Conservation (phyloP, 495 filamentous ascomycete species). For the Hypoxylon cercidicola region DNA sequence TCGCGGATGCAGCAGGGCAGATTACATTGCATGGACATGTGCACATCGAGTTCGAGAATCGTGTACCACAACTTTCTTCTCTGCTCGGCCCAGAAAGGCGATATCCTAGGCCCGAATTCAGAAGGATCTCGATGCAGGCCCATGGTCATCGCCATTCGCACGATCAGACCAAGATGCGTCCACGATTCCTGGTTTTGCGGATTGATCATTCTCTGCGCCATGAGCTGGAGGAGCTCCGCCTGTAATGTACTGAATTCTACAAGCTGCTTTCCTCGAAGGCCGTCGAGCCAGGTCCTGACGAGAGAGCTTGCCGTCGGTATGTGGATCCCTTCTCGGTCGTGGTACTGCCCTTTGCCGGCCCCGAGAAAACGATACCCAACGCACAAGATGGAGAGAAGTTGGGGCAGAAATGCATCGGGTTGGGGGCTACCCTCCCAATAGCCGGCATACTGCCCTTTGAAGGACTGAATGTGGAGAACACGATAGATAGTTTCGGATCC, state of each 20-base stretch:
- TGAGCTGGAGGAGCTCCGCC: constrained; percentile 50
- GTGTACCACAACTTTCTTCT: constrained; percentile 51
- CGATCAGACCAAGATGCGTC: constrained; percentile 52
- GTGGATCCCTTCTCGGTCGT: constrained; percentile 48
- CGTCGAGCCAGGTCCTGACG: constrained; percentile 52
- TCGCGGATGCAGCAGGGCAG: constrained; percentile 51
- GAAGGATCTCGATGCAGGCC: constrained; percentile 55
- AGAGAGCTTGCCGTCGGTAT: constrained; percentile 53
- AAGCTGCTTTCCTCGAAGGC: constrained; percentile 48
- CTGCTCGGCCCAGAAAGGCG: constrained; percentile 48
- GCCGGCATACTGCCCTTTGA: constrained; percentile 56
- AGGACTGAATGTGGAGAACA: constrained; percentile 58
- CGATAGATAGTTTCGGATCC: constrained; percentile 61
- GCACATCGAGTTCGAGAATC: constrained; percentile 53
- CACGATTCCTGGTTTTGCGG: constrained; percentile 49
- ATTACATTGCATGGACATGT: constrained; percentile 50
- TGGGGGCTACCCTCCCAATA: constrained; percentile 51
- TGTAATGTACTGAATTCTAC: constrained; percentile 52
- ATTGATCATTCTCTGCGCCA: constrained; percentile 49
- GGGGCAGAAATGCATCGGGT: constrained; percentile 56
- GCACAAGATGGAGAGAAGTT: constrained; percentile 50
- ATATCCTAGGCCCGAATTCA: constrained; percentile 47
- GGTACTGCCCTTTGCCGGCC: constrained; percentile 43
- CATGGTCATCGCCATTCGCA: constrained; percentile 56
- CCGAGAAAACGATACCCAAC: constrained; percentile 48